Evolutionary conservation across 768 basidiomycete genomes (phyloP).

Genomic region (Coprinopsis strossmayeri): DNA sequence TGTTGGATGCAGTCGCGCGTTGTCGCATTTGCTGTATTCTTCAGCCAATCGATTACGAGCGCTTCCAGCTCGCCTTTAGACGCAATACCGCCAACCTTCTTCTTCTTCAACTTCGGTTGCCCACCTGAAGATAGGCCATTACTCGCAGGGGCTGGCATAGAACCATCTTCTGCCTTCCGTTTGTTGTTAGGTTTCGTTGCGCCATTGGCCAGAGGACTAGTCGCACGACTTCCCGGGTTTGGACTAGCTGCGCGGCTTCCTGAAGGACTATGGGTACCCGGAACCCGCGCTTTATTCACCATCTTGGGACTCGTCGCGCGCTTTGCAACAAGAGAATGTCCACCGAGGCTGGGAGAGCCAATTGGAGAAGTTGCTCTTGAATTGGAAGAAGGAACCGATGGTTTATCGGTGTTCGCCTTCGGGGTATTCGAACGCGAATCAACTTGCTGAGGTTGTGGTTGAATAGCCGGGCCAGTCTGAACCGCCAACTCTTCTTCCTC

Average conservation of each 20-base stretch:
- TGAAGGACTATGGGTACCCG: slow-evolving; percentile 42
- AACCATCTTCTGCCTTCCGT: slow-evolving; percentile 39
- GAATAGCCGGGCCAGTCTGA: slow-evolving; percentile 35
- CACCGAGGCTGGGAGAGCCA: slow-evolving; percentile 51
- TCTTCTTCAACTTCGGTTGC: slow-evolving; percentile 43
- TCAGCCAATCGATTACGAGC: slow-evolving; percentile 74
- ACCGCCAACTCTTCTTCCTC: slow-evolving; percentile 57
- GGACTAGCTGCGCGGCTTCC: slow-evolving; percentile 52
- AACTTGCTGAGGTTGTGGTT: slow-evolving; percentile 40
- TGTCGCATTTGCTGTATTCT: slow-evolving; percentile 58
- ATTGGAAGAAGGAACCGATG: slow-evolving; percentile 26
- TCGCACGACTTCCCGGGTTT: slow-evolving; percentile 33
- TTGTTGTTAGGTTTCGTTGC: slow-evolving; percentile 26
- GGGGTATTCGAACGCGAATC: slow-evolving; percentile 44
- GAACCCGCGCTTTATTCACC: slow-evolving; percentile 50
- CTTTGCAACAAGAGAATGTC: slow-evolving; percentile 76
- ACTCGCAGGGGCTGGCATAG: slow-evolving; percentile 15
- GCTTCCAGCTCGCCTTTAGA: slow-evolving; percentile 50
- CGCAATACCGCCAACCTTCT: slow-evolving; percentile 38
- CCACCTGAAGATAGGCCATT: slow-evolving; percentile 12
- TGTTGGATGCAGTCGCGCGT: slow-evolving; percentile 77
- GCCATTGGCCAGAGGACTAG: slow-evolving; percentile 33
- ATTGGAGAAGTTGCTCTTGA: slow-evolving; percentile 60
- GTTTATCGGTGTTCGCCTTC: slow-evolving; percentile 26
- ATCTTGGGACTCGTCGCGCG: slow-evolving; percentile 79